Percentiles rank a stretch among this genome's conserved stretches.
Conservation (phyloP, 768 basidiomycete species). For the Panaeolus cyanescens region DNA sequence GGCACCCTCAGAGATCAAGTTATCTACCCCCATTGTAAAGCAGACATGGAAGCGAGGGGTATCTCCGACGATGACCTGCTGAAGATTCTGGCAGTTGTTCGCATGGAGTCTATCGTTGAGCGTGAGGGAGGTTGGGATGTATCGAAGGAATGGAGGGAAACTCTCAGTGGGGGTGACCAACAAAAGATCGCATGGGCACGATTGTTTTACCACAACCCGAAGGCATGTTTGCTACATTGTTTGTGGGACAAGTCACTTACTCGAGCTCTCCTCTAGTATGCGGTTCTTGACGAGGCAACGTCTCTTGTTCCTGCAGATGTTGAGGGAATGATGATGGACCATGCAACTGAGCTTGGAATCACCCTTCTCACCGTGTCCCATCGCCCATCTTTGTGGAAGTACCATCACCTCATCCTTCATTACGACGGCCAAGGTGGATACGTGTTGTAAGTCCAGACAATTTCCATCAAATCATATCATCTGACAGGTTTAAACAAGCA, state of each 20-base stretch:
- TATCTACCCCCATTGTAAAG: constrained; percentile 88
- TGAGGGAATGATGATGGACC: constrained; percentile 94
- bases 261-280: constrained; percentile 60
- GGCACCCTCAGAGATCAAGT: constrained; percentile 96
- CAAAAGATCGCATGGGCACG: constrained; percentile 98
- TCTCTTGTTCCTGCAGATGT: constrained; percentile 91
- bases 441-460: constrained; percentile 70
- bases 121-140: constrained; percentile 96
- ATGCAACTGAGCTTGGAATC: constrained; percentile 84
- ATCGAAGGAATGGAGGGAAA: constrained; percentile 91
- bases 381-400: constrained; percentile 91
- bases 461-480: constrained; percentile 4
- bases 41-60: constrained; percentile 75
- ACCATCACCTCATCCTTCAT: constrained; percentile 86
- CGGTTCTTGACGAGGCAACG: constrained; percentile 95
- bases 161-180: constrained; percentile 93
- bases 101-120: constrained; percentile 86
- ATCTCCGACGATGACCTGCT: constrained; percentile 76
- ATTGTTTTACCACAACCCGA: constrained; percentile 93
- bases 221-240: constrained; percentile 45
- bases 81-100: constrained; percentile 70
- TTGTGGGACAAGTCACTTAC: constrained; percentile 1
- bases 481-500: constrained; percentile 45
- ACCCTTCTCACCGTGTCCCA: constrained; percentile 95
- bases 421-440: constrained; percentile 96